Conservation (phyloP, 2,329 filamentous ascomycete genomes). For the Colletotrichum graminicola region DNA sequence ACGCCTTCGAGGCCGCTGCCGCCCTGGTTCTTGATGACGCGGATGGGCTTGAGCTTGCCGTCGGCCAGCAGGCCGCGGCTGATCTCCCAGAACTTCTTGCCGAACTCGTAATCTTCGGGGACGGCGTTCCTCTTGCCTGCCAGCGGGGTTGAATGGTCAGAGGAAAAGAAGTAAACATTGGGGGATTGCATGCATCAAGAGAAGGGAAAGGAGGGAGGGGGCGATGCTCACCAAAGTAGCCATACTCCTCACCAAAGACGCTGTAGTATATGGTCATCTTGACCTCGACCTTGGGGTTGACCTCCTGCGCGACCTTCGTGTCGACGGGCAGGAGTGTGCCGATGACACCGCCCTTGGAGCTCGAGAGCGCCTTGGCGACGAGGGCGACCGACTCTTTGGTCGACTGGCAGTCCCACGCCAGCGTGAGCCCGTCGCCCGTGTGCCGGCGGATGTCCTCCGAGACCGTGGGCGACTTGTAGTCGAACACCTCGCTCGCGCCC, state of each 20-base stretch:
- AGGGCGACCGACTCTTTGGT: constrained; percentile 37
- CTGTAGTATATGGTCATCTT: constrained; percentile 53
- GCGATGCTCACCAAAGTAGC: constrained; percentile 36
- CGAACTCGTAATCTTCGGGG: constrained; percentile 50
- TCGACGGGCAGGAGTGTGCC: constrained; percentile 55
- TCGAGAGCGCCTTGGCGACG: constrained; percentile 44
- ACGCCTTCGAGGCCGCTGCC: constrained; percentile 51
- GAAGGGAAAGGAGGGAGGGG: background rate
- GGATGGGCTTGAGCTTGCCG: constrained; percentile 52
- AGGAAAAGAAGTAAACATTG: background rate
- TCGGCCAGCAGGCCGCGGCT: constrained; percentile 49
- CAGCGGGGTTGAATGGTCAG: background rate
- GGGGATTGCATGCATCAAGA: background rate
- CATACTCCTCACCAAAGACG: constrained; percentile 51
- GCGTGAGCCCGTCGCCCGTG: constrained; percentile 44
- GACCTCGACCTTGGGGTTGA: constrained; percentile 54
- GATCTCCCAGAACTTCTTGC: constrained; percentile 52
- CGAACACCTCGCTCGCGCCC: constrained; percentile 50
- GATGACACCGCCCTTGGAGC: constrained; percentile 49
- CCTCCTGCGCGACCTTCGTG: constrained; percentile 54
- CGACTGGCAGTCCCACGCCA: constrained; percentile 47
- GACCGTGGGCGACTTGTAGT: constrained; percentile 47
- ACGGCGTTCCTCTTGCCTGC: constrained; percentile 30
- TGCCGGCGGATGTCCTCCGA: constrained; percentile 46
- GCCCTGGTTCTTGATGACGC: constrained; percentile 47